phyloP scores from a whole-genome alignment of 371 early-diverging fungal genomes.

The Zancudomyces culisetae region DNA sequence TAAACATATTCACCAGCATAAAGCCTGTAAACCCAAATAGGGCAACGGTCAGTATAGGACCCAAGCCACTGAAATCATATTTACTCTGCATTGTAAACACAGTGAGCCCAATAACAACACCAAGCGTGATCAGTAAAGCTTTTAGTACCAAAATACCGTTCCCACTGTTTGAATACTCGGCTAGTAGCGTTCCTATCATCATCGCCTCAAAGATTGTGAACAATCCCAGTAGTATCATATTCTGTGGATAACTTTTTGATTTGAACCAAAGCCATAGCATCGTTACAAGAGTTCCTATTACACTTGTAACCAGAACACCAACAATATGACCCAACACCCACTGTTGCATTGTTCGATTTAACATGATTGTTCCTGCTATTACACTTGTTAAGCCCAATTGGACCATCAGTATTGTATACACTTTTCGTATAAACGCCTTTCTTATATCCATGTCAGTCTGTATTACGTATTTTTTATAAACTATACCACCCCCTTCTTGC shows the following conservation, averaged over 20 bases:
- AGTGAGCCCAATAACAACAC: slow-evolving; percentile 49
- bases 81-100: slow-evolving; percentile 55
- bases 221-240: slow-evolving; percentile 32
- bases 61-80: slow-evolving; percentile 49
- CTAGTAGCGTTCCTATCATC: slow-evolving; percentile 30
- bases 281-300: slow-evolving; percentile 26
- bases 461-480: no score
- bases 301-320: slow-evolving; percentile 20
- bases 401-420: slow-evolving; percentile 48
- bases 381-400: slow-evolving; percentile 40
- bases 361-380: slow-evolving; percentile 36
- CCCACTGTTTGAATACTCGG: slow-evolving; percentile 6
- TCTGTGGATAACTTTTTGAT: slow-evolving; percentile 40
- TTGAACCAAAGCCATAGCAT: slow-evolving; percentile 39
- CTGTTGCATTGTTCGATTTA: slow-evolving; percentile 24
- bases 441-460: no score
- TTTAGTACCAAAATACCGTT: slow-evolving; percentile 39
- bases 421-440: slow-evolving; percentile 54
- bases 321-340: slow-evolving; percentile 37
- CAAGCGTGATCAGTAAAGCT: slow-evolving; percentile 49
- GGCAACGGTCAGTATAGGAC: slow-evolving; percentile 35
- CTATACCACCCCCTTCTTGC: no score
- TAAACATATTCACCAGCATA: slow-evolving; percentile 42
- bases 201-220: slow-evolving; percentile 54
- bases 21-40: slow-evolving; percentile 38